Evolutionary conservation across 192 early-diverging fungal species (phyloP).

Genomic region (Bifiguratus adelaidae): DNA sequence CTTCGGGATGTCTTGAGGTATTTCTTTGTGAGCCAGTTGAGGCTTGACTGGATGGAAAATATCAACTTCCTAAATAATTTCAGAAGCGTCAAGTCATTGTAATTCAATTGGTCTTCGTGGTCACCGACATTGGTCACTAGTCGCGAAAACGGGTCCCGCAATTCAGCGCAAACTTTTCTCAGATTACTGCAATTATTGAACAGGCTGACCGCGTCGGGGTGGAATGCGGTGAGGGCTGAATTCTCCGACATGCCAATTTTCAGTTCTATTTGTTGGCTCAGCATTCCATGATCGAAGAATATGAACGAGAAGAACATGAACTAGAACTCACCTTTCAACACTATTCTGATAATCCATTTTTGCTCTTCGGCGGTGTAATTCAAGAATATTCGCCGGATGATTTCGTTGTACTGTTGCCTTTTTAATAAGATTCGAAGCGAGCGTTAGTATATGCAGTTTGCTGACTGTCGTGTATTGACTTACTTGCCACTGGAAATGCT

Average conservation of each 20-base stretch:
- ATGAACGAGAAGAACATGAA: too few species aligned
- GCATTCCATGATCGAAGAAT: too few species aligned
- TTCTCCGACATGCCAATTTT: slow-evolving; percentile 65
- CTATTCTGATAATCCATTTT: slow-evolving; percentile 66
- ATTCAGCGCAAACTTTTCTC: slow-evolving; percentile 36
- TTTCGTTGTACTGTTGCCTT: slow-evolving; percentile 24
- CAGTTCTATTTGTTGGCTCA: slow-evolving; percentile 30
- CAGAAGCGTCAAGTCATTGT: not conserved
- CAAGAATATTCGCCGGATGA: slow-evolving; percentile 41
- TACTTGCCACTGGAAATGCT: slow-evolving; percentile 8
- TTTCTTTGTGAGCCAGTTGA: slow-evolving; percentile 45
- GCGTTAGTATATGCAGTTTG: not conserved
- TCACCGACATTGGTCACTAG: slow-evolving; percentile 3
- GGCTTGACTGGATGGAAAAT: slow-evolving; percentile 59
- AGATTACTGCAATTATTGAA: slow-evolving; percentile 61
- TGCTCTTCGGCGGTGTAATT: slow-evolving; percentile 58
- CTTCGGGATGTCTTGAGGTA: slow-evolving; percentile 29
- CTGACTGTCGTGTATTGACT: not conserved
- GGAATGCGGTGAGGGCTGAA: slow-evolving; percentile 51
- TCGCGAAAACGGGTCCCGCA: slow-evolving; percentile 30
- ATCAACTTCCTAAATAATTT: slow-evolving; percentile 27
- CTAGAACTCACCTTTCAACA: slow-evolving; percentile 52
- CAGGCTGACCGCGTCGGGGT: slow-evolving; percentile 55
- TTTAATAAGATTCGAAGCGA: not conserved
- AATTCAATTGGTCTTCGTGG: not conserved